Conservation (phyloP, 2,329 filamentous ascomycete species). For the Trichocomaceae sp. region DNA sequence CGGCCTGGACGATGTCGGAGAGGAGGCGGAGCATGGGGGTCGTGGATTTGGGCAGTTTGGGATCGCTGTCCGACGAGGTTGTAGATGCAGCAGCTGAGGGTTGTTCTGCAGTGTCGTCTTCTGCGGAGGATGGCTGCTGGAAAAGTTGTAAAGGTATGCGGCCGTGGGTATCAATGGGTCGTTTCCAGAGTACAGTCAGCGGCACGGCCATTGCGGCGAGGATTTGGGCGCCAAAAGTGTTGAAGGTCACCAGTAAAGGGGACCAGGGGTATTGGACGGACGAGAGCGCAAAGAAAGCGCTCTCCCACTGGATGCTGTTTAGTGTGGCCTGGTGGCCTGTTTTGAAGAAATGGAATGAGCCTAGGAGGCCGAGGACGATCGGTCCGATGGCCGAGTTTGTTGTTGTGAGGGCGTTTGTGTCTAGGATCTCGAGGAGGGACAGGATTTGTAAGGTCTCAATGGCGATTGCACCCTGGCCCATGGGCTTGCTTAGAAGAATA, state of each 20-base stretch:
- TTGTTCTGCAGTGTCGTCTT: constrained; percentile 22
- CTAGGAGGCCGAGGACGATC: constrained; percentile 76
- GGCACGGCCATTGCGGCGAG: constrained; percentile 74
- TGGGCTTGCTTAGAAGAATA: constrained; percentile 81
- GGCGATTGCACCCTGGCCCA: constrained; percentile 79
- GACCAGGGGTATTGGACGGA: constrained; percentile 84
- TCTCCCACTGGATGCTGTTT: constrained; percentile 89
- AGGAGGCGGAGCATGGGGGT: constrained; percentile 45
- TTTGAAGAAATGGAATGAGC: constrained; percentile 94
- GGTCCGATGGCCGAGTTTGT: constrained; percentile 67
- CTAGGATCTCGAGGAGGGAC: constrained; percentile 60
- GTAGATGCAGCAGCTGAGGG: not conserved
- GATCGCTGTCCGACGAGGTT: not conserved
- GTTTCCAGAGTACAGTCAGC: constrained; percentile 81
- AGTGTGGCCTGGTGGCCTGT: constrained; percentile 91
- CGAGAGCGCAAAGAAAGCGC: constrained; percentile 81
- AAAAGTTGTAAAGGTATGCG: constrained; percentile 16
- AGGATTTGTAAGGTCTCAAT: constrained; percentile 85
- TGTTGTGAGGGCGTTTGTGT: constrained; percentile 55
- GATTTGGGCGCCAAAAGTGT: constrained; percentile 85
- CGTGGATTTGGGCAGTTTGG: not conserved
- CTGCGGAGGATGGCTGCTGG: not conserved
- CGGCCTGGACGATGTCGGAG: constrained; percentile 61
- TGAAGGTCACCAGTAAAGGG: constrained; percentile 71
- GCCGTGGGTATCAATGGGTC: constrained; percentile 64